A percentile compares a stretch with the other conserved stretches of the same genome.
These are phyloP conservation scores for Gloeophyllum trabeum DNA, from an alignment of 768 basidiomycete genomes.

Conservation along the genomic window DNA sequence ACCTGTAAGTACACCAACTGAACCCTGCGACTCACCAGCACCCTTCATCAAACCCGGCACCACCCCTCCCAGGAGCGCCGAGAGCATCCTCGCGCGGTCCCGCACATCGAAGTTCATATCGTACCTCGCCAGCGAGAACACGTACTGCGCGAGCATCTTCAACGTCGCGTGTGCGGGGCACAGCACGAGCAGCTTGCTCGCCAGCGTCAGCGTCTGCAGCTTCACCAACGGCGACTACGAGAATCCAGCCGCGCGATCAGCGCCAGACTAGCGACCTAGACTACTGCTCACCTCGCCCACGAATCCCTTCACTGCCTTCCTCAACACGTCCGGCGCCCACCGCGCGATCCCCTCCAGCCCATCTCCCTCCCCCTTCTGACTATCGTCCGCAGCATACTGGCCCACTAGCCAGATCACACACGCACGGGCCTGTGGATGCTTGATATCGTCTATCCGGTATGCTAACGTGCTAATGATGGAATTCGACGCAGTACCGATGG, in stretches of 20 bases:
- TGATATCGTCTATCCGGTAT: conserved; percentile 65
- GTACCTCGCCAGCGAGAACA: conserved; percentile 79
- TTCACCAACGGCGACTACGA: conserved; percentile 58
- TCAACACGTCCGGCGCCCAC: conserved; percentile 85
- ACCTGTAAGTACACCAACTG: too few species aligned
- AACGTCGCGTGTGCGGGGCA: conserved; percentile 41
- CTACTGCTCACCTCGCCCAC: conserved; percentile 57
- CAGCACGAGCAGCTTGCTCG: conserved; percentile 72
- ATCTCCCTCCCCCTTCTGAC: conserved; percentile 14
- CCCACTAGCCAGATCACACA: conserved; percentile 92
- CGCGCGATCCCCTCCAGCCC: conserved; percentile 38
- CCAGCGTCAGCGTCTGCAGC: conserved; percentile 76
- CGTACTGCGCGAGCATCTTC: conserved; percentile 50
- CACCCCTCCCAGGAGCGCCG: conserved; percentile 53
- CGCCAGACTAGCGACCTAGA: too few species aligned
- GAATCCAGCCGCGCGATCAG: too few species aligned
- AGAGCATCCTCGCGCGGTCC: conserved; percentile 77
- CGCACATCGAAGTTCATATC: conserved; percentile 85
- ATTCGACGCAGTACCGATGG: background rate
- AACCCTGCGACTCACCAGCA: too few species aligned
- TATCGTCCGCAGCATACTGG: conserved; percentile 60
- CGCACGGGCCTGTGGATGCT: conserved; percentile 70
- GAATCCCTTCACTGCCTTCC: conserved; percentile 72
- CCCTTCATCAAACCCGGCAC: conserved; percentile 5
- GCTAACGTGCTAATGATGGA: conserved; percentile 75